Base-by-base conservation (phyloP, 441 rosid species). In the Dalechampia spathulata region DNA sequence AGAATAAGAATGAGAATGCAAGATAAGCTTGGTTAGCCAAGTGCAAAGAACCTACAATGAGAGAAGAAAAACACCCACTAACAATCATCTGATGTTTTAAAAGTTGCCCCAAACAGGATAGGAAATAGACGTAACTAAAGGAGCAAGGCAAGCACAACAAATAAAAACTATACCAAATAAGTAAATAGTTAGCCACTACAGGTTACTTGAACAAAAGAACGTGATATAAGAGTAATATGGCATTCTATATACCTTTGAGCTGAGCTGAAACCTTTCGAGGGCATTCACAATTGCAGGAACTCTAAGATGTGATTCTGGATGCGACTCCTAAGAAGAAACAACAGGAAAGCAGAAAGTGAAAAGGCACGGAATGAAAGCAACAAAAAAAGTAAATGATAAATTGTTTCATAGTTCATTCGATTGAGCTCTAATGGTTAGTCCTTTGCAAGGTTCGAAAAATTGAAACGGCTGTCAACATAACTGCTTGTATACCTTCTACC, bases 221-320 rank as follows among this genome's bases (percentile, higher is more conserved):
- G 13, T 13, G 19, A 49, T 17, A 14, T 11, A 13, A 37, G 37
- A 11, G 14, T 7, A 11, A 43, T 12, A 17, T 21, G 16, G 7
- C 19, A 43, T 7, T 19, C 38, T 48, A 8, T 40, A 66, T 78
- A 75, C 95, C 94, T 79, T 77, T 30, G 91, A 69, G 54, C 80
- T 77, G 54, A 90, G 91, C 71, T 83, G 73, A 83, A 81, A 80
- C 67, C 73, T 78, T 44, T 78, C 83, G 59, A 83, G 95, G 49
- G 97, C 87, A 64, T 44, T 80, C 53, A 88, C 82, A 63, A 88
- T 92, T 58, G 96, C 86, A 55, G 96, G 96, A 64, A 92, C 94
- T 71, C 99, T 89, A 63, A 86, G 78, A 67, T 88, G 85, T 37
- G 92, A 89, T 77, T 92, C 99, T 8, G 99, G 99, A 74, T 92